These are phyloP conservation scores for Angomonas ambiguus DNA, from an alignment of 208 protist genomes.

Conservation along the genomic window DNA sequence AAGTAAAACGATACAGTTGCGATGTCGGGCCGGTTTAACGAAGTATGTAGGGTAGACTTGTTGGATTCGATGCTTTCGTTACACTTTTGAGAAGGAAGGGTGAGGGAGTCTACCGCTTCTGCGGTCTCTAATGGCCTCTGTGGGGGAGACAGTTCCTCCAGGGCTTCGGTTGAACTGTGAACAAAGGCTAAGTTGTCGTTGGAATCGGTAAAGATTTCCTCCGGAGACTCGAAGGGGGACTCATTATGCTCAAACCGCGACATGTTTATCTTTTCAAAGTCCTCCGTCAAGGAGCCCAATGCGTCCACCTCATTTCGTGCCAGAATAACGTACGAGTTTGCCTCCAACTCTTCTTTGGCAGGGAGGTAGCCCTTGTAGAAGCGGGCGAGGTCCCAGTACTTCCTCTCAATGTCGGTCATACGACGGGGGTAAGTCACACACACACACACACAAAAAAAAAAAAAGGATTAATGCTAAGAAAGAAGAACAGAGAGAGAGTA, in stretches of 20 bases:
- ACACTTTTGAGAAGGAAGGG: too few relatives aligned
- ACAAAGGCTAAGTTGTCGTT: too few relatives aligned
- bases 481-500: neutral
- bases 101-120: too few relatives aligned
- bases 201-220: neutral
- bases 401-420: constrained; percentile 34
- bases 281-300: neutral
- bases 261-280: neutral
- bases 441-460: neutral
- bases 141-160: too few relatives aligned
- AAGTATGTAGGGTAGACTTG: neutral
- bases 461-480: neutral
- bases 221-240: neutral
- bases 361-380: constrained; percentile 83
- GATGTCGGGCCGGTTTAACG: neutral
- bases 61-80: constrained; percentile 18
- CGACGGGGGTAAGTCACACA: too few relatives aligned
- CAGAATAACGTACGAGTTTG: constrained; percentile 52
- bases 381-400: constrained; percentile 36
- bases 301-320: neutral
- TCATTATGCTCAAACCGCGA: neutral
- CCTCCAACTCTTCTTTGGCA: constrained; percentile 30
- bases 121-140: too few relatives aligned
- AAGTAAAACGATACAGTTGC: constrained; percentile 47
- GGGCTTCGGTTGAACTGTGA: too few relatives aligned